Evolutionary conservation across 1,139 yeast species (phyloP), one percentile per base, ranked within the genome.

Genomic region (Suzukiozyma palmioleophila): DNA sequence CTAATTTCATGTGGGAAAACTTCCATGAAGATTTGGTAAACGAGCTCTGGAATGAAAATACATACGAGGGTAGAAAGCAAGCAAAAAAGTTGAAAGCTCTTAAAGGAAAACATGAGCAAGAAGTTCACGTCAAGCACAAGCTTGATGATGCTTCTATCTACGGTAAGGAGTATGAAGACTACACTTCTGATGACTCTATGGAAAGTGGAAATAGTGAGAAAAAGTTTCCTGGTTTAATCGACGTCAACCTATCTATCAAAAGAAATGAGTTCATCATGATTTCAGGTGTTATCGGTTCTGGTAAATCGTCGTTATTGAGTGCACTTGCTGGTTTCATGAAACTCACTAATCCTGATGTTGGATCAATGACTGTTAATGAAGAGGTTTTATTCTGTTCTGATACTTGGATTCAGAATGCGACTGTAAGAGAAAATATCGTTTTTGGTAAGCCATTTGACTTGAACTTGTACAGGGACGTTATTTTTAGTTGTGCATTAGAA

Each of bases 381-480:
- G 61, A 57, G 25, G 48, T 59, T 29, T 50, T 66, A 31, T 53
- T 65, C 32, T 65, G 73, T 42, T 54, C 65, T 10, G 49, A 57
- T 10, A 72, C 73, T 14, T 69, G 75, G 75, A 67, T 69, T 39
- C 75, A 69, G 53, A 69, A 69, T 46, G 59, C 74, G n/a, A 65
- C 74, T 21, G 65, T 69, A 15, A 56, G 69, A 37, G 67, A 66
- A 31, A 69, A 69, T 49, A 69, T 69, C 31, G 43, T 59, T 28
- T 69, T 69, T 48, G 74, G 75, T 10, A 51, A 55, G 32, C 54
- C 54, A 14, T 66, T 52, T 43, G 69, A 69, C 40, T 49, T 53
- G 1, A 48, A 39, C 0, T 54, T 49, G 36, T 69, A 69, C 48
- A 46, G 51, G 3, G 47, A 52, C 33, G 62, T 66, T 4, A 40